Evolutionary conservation across 352 stramenopile genomes (phyloP).

Genomic region (Phytopythium mirpurense): DNA sequence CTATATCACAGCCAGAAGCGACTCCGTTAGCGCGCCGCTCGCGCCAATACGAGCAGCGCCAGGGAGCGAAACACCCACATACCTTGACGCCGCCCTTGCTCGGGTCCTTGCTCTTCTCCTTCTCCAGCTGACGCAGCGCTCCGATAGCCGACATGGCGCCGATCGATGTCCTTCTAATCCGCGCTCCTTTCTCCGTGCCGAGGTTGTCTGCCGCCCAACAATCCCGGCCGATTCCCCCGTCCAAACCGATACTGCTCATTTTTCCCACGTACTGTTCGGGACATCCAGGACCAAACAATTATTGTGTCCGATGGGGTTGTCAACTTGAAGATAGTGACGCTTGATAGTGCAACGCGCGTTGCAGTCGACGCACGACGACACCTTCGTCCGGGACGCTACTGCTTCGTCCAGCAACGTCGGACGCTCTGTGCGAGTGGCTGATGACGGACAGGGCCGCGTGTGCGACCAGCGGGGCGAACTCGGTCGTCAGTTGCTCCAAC

Average conservation of each 20-base stretch:
- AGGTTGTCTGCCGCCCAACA: conserved; percentile 27
- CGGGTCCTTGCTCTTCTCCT: conserved; percentile 71
- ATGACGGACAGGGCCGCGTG: conserved; percentile 40
- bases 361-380: conserved; percentile 1
- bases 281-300: neutral
- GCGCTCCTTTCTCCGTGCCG: conserved; percentile 5
- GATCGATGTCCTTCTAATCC: conserved; percentile 7
- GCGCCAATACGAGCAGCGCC: neutral
- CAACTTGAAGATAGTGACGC: conserved; percentile 2
- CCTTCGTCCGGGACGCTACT: neutral
- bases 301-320: neutral
- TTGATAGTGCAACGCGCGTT: conserved; percentile 3
- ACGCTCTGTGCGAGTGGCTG: neutral
- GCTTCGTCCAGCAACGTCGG: accelerated
- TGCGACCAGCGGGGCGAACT: conserved; percentile 50
- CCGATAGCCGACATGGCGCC: conserved; percentile 72
- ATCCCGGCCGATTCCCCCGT: conserved; percentile 10
- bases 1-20: conserved; percentile 16
- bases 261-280: neutral
- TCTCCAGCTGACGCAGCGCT: conserved; percentile 78
- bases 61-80: neutral
- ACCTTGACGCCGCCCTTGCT: conserved; percentile 61
- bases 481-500: conserved; percentile 40
- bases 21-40: neutral
- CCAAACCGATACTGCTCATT: conserved; percentile 1